phyloP scores from a whole-genome alignment of 2,329 filamentous ascomycete species.

The Decorospora gaudefroyi region DNA sequence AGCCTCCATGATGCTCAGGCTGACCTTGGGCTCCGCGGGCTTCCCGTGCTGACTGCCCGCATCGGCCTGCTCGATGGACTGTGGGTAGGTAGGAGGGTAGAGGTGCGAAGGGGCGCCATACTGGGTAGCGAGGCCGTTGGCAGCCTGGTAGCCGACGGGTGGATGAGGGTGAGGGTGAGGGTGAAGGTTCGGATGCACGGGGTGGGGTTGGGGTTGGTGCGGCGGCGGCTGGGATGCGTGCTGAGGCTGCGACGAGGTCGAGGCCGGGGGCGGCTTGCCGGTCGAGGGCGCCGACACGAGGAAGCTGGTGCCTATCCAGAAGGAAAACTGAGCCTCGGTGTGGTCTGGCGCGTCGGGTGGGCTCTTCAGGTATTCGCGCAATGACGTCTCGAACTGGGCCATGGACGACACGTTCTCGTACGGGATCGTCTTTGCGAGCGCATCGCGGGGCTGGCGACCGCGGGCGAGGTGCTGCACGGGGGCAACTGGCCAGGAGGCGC shows the following conservation, averaged over 20 bases:
- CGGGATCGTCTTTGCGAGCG: conserved; percentile 39
- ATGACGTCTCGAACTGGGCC: conserved; percentile 45
- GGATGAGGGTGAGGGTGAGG: conserved; percentile 23
- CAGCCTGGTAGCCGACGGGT: conserved; percentile 38
- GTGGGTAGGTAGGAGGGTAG: conserved; percentile 28
- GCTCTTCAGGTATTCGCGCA: conserved; percentile 42
- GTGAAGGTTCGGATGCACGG: conserved; percentile 16
- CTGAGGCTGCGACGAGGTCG: conserved; percentile 6
- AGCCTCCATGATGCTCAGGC: conserved; percentile 45
- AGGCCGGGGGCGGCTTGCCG: too few relatives aligned
- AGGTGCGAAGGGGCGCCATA: conserved; percentile 28
- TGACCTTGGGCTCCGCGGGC: conserved; percentile 32
- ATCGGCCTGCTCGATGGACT: conserved; percentile 12
- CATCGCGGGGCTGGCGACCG: conserved; percentile 47
- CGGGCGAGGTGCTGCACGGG: conserved; percentile 39
- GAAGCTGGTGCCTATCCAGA: conserved; percentile 47
- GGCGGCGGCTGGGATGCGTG: conserved; percentile 1
- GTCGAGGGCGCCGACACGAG: conserved; percentile 27
- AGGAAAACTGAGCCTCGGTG: conserved; percentile 46
- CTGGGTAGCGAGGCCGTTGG: conserved; percentile 24
- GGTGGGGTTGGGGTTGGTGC: conserved; percentile 11
- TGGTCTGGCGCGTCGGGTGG: conserved; percentile 46
- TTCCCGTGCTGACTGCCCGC: conserved; percentile 19
- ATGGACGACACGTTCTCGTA: conserved; percentile 39
- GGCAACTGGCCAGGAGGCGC: conserved; percentile 24